Conservation (phyloP, 139 green algal genomes). For the Tetraselmis striata region DNA sequence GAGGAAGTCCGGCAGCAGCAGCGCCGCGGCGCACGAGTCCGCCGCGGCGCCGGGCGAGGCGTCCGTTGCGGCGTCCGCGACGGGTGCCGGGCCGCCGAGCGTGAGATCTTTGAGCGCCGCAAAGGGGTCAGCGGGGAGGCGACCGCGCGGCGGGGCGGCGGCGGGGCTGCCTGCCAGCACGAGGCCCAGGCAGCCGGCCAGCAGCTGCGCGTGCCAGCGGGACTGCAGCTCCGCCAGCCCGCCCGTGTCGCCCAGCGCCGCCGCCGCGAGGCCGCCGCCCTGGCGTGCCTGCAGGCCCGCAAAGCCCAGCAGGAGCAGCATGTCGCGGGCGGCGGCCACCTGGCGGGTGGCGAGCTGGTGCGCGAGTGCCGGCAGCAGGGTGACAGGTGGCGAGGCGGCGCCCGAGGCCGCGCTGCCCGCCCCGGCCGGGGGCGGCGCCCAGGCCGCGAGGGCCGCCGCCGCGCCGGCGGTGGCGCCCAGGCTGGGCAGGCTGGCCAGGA, state of each 20-base stretch:
- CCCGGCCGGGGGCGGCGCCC: too few relatives aligned
- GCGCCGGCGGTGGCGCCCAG: background rate
- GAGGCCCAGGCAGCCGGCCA: background rate
- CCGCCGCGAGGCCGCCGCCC: background rate
- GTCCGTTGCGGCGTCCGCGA: too few relatives aligned
- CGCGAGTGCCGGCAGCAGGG: background rate
- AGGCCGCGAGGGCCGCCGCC: background rate
- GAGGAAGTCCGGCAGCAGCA: too few relatives aligned
- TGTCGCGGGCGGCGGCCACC: background rate
- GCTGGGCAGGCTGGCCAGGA: background rate
- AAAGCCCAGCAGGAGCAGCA: background rate
- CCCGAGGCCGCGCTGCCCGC: too few relatives aligned
- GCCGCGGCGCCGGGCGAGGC: too few relatives aligned
- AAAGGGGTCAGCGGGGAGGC: too few relatives aligned
- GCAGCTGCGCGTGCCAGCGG: background rate
- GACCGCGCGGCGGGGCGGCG: too few relatives aligned
- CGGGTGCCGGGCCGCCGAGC: too few relatives aligned
- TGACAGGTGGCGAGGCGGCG: background rate
- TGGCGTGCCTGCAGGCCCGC: background rate
- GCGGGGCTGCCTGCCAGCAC: background rate
- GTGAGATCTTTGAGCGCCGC: too few relatives aligned
- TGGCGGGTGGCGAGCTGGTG: background rate
- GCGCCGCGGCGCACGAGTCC: too few relatives aligned
- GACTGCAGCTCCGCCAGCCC: background rate
- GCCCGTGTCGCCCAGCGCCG: too few relatives aligned